These are phyloP conservation scores for Penicillium subrubescens DNA, from an alignment of 495 filamentous ascomycete species.

Conservation along the genomic window DNA sequence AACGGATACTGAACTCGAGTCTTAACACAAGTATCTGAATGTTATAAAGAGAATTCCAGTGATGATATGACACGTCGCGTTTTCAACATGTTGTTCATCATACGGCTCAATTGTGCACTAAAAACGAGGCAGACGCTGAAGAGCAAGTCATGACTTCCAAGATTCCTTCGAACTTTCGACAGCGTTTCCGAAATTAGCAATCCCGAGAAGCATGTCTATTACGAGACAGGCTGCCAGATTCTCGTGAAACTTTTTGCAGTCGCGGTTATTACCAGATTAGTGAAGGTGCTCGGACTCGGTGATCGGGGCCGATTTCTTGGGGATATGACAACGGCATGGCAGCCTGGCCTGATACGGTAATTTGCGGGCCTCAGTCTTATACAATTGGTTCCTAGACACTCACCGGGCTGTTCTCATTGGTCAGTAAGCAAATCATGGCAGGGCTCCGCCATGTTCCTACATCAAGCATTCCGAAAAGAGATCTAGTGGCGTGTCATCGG, in stretches of 20 bases:
- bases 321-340: not conserved
- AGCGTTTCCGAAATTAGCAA: not conserved
- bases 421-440: not conserved
- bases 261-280: not conserved
- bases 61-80: too few species aligned
- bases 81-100: too few species aligned
- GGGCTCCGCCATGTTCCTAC: not conserved
- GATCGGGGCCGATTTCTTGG: not conserved
- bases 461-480: constrained; percentile 2
- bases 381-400: not conserved
- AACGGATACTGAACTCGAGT: too few species aligned
- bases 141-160: not conserved
- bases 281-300: not conserved
- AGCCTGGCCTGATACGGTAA: not conserved
- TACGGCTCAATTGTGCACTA: too few species aligned
- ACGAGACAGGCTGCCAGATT: not conserved
- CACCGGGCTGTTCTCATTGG: not conserved
- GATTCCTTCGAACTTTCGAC: not conserved
- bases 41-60: too few species aligned
- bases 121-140: too few species aligned
- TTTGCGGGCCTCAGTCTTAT: not conserved
- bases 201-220: not conserved
- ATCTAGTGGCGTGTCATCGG: not conserved
- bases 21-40: too few species aligned
- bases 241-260: not conserved